Conservation (phyloP, 345 rosid species). For the Heritiera fomes region DNA sequence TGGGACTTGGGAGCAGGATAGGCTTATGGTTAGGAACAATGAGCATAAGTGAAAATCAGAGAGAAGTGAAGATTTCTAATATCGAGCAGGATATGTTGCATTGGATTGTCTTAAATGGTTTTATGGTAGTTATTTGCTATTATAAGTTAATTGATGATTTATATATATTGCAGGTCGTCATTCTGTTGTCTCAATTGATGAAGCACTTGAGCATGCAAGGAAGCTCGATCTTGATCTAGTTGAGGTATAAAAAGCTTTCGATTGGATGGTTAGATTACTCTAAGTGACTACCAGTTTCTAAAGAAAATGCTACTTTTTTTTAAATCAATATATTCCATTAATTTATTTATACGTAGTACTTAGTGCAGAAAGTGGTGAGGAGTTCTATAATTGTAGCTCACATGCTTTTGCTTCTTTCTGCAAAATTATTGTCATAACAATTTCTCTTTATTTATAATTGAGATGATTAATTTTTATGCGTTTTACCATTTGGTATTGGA, state of each 20-base stretch:
- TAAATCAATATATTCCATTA: background rate
- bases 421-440: background rate
- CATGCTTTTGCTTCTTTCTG: background rate
- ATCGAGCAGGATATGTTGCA: background rate
- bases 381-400: background rate
- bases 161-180: slow-evolving; percentile 41
- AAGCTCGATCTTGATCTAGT: slow-evolving; percentile 54
- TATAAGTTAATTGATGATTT: background rate
- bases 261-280: background rate
- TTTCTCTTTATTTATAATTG: background rate
- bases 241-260: slow-evolving; percentile 39
- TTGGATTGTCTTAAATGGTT: background rate
- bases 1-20: too few relatives aligned
- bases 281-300: too few relatives aligned
- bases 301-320: background rate
- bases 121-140: background rate
- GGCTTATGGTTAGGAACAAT: too few relatives aligned
- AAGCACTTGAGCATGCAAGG: slow-evolving; percentile 49
- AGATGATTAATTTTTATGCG: background rate
- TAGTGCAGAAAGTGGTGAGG: background rate
- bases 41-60: too few relatives aligned
- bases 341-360: background rate
- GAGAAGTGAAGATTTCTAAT: too few relatives aligned
- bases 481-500: background rate
- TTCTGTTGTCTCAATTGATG: slow-evolving; percentile 38